Base-by-base conservation (phyloP, 345 rosid species). In the Diplotaxis tenuifolia region DNA sequence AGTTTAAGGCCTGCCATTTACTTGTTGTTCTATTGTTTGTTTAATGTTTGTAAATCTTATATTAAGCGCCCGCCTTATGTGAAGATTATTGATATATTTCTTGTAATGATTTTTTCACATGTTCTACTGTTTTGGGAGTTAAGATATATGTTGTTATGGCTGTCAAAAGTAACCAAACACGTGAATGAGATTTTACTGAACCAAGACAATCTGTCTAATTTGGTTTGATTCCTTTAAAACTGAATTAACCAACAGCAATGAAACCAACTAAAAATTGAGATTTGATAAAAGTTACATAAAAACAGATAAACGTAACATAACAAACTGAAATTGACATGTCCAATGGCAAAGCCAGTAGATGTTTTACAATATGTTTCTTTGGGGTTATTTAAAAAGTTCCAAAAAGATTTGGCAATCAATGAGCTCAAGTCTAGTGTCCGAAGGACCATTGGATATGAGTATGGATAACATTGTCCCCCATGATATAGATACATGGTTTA, bases 401-500 rank as follows among this genome's bases (percentile, higher is more conserved):
- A 60, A 61, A 60, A 63, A 40, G 54, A 49, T 23, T 23, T 36
- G 50, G 70, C 64, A 54, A 68, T 68, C 25, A 75, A 68, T 62
- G 79, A 75, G 65, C 65, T 25, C 65, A 42, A 54, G 59, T 62
- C 45, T 62, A 60, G 34, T 59, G 31, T 68, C 65, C 22, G 28
- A 28, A 38, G 31, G 57, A 36, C 65, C 68, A 63, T 14, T 69
- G 60, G 79, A 69, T 45, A 75, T 69, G 70, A 70, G 65, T 74
- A 16, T 54, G 27, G 70, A 69, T 75, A 75, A 69, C 75, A 75
- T 70, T 56, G 70, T 55, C 52, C 15, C 38, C 34, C 70, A 54
- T 55, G 66, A 70, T 40, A 70, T 12, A 42, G 57, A 76, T 31
- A 15, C 64, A n/a, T n/a, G n/a, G 52, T 55, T 53, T 64, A 70